A percentile compares a stretch with the other conserved stretches of the same genome.
phyloP scores from a whole-genome alignment of 106 monocot genomes.

The Acanthochlamys bracteata region DNA sequence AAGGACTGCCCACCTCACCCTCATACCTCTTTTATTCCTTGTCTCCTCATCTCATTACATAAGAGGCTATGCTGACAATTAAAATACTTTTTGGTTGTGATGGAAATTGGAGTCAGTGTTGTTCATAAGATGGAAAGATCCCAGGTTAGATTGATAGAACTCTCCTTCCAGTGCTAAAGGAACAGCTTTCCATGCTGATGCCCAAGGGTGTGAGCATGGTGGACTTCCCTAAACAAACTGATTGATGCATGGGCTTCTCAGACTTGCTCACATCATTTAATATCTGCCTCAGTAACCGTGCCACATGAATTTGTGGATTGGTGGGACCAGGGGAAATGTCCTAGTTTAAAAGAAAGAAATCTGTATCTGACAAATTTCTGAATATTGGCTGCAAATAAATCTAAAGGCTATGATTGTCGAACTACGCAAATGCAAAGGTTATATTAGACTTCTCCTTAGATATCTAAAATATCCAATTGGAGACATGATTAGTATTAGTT shows the following conservation, averaged over 20 bases:
- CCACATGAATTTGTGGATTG: too few species aligned
- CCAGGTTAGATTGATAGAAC: not conserved
- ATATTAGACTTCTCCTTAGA: too few species aligned
- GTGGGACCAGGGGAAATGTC: too few species aligned
- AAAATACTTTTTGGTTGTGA: not conserved
- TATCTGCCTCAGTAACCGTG: too few species aligned
- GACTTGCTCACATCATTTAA: too few species aligned
- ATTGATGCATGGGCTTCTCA: not conserved
- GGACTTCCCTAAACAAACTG: not conserved
- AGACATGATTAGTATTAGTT: too few species aligned
- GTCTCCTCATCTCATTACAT: slow-evolving; percentile 15
- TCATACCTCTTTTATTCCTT: slow-evolving; percentile 15
- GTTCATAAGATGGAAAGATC: not conserved
- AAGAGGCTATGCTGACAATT: not conserved
- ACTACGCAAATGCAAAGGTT: too few species aligned
- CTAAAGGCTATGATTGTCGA: too few species aligned
- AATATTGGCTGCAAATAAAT: too few species aligned
- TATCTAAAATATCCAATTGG: too few species aligned
- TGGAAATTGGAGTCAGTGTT: not conserved
- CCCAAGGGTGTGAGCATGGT: not conserved
- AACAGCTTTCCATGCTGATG: not conserved
- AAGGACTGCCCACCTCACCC: slow-evolving; percentile 21
- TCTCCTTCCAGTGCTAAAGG: not conserved
- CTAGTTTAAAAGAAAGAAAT: too few species aligned
- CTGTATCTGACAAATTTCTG: too few species aligned